Evolutionary conservation across 2,329 filamentous ascomycete species (phyloP).

Genomic region (Neonectria faginata): DNA sequence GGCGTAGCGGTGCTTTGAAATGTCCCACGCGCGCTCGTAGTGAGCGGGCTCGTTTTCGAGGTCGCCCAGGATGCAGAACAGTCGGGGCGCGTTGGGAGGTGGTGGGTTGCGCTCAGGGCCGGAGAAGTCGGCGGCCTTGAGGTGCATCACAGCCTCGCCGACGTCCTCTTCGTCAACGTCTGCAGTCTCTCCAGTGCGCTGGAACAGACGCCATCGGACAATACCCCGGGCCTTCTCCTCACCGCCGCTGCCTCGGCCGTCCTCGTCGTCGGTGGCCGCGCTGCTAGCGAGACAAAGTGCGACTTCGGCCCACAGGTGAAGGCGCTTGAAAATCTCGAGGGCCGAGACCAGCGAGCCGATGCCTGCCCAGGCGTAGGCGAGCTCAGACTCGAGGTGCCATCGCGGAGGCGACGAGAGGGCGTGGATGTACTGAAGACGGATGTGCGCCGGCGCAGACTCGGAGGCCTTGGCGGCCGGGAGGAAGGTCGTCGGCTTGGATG

Average conservation of each 20-base stretch:
- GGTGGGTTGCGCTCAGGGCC: slow-evolving; percentile 76
- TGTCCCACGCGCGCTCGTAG: slow-evolving; percentile 89
- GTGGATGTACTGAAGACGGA: slow-evolving; percentile 86
- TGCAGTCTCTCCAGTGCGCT: slow-evolving; percentile 62
- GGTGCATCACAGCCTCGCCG: slow-evolving; percentile 63
- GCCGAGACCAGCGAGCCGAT: slow-evolving; percentile 90
- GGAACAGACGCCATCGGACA: slow-evolving; percentile 82
- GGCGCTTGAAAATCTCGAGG: slow-evolving; percentile 92
- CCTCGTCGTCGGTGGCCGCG: slow-evolving; percentile 68
- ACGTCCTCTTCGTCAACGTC: slow-evolving; percentile 65
- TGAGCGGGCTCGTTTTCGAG: slow-evolving; percentile 79
- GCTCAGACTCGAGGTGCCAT: slow-evolving; percentile 94
- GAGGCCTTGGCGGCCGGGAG: slow-evolving; percentile 79
- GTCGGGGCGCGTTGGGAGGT: slow-evolving; percentile 83
- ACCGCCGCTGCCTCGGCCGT: slow-evolving; percentile 65
- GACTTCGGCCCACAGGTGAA: slow-evolving; percentile 95
- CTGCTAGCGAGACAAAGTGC: slow-evolving; percentile 84
- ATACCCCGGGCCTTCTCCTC: slow-evolving; percentile 86
- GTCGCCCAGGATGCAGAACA: slow-evolving; percentile 95
- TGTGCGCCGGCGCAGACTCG: slow-evolving; percentile 81
- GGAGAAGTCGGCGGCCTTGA: slow-evolving; percentile 64
- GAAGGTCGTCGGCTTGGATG: slow-evolving; percentile 76
- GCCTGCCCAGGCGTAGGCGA: slow-evolving; percentile 91
- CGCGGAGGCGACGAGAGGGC: slow-evolving; percentile 84
- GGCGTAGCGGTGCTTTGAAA: slow-evolving; percentile 83